Evolutionary conservation across 352 stramenopile species (phyloP).

Genomic region (Phytopythium kandeliae): DNA sequence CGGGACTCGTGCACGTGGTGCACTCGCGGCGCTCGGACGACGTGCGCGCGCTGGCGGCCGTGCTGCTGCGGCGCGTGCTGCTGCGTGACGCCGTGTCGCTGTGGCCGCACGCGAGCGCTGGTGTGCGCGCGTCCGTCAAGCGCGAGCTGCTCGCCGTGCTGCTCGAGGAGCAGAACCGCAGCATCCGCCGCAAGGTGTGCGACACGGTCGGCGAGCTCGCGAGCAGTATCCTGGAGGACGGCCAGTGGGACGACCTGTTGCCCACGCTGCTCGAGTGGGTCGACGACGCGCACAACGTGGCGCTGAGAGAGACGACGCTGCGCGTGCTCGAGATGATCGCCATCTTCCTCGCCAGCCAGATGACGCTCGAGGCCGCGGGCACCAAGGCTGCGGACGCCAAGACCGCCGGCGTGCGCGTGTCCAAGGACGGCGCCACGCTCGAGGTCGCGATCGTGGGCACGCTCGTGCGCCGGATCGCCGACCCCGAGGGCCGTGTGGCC

Average conservation of each 20-base stretch:
- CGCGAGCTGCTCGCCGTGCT: constrained; percentile 58
- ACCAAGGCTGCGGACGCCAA: constrained; percentile 13
- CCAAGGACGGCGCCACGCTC: constrained; percentile 14
- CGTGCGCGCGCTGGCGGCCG: constrained; percentile 62
- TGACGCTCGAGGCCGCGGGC: constrained; percentile 30
- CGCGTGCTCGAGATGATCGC: constrained; percentile 79
- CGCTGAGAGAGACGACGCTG: constrained; percentile 61
- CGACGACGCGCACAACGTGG: constrained; percentile 30
- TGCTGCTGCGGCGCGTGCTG: constrained; percentile 71
- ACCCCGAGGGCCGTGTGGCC: constrained; percentile 54
- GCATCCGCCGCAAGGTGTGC: constrained; percentile 79
- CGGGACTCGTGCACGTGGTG: constrained; percentile 47
- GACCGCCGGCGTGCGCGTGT: constrained; percentile 4
- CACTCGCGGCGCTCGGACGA: constrained; percentile 57
- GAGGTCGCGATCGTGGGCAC: constrained; percentile 50
- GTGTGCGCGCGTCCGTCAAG: constrained; percentile 48
- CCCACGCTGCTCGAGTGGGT: constrained; percentile 66
- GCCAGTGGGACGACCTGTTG: constrained; percentile 71
- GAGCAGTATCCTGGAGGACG: constrained; percentile 73
- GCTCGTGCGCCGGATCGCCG: constrained; percentile 41
- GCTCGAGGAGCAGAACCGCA: constrained; percentile 50
- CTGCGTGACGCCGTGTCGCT: constrained; percentile 74
- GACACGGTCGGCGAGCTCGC: constrained; percentile 81
- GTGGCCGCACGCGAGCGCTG: constrained; percentile 51
- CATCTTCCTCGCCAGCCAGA: constrained; percentile 56